A percentile compares a stretch with the other conserved stretches of the same genome.
Conservation (phyloP, 1,139 yeast genomes). For the Kluyveromyces sp. region DNA sequence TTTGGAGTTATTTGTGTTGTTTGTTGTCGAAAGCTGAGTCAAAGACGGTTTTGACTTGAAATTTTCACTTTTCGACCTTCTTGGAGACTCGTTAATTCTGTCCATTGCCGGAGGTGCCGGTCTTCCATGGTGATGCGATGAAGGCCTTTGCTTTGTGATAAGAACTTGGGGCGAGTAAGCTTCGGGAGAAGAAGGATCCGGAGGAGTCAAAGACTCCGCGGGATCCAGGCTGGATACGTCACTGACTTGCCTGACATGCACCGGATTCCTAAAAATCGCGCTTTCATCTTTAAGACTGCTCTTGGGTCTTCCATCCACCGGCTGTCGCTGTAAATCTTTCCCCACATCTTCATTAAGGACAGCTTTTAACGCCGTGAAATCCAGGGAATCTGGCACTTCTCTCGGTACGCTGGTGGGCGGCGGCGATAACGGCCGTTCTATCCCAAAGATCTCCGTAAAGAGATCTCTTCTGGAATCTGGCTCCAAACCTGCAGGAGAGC, state of each 20-base stretch:
- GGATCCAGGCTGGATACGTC: slow-evolving; percentile 2
- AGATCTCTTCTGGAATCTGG: slow-evolving; percentile 9
- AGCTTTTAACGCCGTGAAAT: slow-evolving; percentile 5
- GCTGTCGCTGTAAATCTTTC: slow-evolving; percentile 1
- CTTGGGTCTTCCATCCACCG: too few relatives aligned
- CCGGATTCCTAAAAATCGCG: slow-evolving; percentile 1
- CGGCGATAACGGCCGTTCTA: slow-evolving; percentile 18
- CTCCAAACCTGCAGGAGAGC: slow-evolving; percentile 1
- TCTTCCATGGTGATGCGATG: slow-evolving; percentile 5
- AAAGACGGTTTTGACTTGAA: slow-evolving; percentile 25
- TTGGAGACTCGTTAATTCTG: slow-evolving; percentile 9
- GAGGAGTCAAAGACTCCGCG: slow-evolving; percentile 1
- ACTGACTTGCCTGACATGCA: slow-evolving; percentile 7
- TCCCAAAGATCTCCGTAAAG: slow-evolving; percentile 25
- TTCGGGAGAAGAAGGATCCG: slow-evolving; percentile 2
- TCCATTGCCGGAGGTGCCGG: slow-evolving; percentile 8
- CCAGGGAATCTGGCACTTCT: slow-evolving; percentile 12
- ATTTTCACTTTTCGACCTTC: slow-evolving; percentile 18
- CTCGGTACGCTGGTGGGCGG: slow-evolving; percentile 4
- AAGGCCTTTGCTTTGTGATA: slow-evolving; percentile 1
- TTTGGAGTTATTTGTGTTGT: slow-evolving; percentile 10
- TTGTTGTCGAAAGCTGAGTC: slow-evolving; percentile 24
- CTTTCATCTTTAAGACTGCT: too few relatives aligned
- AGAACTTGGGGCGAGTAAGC: not conserved
- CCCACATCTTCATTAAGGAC: slow-evolving; percentile 8